Evolutionary conservation across 352 stramenopile genomes (phyloP).

Genomic region (Phytophthora crassamura): DNA sequence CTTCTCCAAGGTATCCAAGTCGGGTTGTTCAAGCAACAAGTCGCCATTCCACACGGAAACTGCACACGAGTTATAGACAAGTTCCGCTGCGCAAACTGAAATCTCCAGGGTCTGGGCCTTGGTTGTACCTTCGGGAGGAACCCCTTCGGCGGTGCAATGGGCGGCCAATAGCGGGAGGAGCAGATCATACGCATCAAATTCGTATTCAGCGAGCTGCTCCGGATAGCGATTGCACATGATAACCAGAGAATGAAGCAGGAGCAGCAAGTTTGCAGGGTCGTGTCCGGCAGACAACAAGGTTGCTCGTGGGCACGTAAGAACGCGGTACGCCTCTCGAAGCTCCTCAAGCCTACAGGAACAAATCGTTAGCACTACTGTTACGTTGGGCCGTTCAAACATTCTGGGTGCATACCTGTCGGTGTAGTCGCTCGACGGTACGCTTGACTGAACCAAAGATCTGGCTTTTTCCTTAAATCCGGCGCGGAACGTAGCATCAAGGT

Average conservation of each 20-base stretch:
- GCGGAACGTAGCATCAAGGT: conserved; percentile 41
- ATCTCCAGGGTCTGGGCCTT: conserved; percentile 60
- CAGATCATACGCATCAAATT: conserved; percentile 76
- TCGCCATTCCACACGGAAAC: conserved; percentile 66
- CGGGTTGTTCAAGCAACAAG: conserved; percentile 55
- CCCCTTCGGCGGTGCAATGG: conserved; percentile 64
- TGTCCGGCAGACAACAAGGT: conserved; percentile 74
- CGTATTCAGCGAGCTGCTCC: conserved; percentile 53
- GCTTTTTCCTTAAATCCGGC: conserved; percentile 65
- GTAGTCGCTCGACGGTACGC: conserved; percentile 39
- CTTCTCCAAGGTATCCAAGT: conserved; percentile 62
- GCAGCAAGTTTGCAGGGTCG: conserved; percentile 74
- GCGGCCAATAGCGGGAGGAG: conserved; percentile 61
- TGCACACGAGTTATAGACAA: conserved; percentile 74
- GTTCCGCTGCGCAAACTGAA: conserved; percentile 62
- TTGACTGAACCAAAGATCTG: conserved; percentile 40
- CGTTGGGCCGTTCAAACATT: background rate
- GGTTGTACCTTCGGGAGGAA: conserved; percentile 49
- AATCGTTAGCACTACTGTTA: background rate
- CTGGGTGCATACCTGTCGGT: conserved; percentile 43
- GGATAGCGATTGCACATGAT: conserved; percentile 74
- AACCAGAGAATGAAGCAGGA: conserved; percentile 70
- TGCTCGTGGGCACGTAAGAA: conserved; percentile 70
- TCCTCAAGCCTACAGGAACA: conserved; percentile 38
- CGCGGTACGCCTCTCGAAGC: conserved; percentile 68